These are phyloP conservation scores for Populus ilicifolia DNA, from an alignment of 345 rosid species.

Conservation along the genomic window DNA sequence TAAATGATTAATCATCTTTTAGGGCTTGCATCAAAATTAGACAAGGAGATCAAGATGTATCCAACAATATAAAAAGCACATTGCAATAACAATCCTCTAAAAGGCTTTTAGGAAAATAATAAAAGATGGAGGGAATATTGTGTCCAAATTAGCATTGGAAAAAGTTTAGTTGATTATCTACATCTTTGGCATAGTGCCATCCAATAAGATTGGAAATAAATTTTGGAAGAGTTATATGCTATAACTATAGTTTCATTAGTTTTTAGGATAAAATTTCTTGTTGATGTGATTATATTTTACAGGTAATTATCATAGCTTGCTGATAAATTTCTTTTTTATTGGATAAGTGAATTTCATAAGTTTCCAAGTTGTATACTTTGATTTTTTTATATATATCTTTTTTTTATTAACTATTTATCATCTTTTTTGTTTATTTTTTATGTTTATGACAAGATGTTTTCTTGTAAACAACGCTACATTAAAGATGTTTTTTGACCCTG, in stretches of 20 bases:
- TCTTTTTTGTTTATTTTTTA: not conserved
- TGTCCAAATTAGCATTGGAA: slow-evolving; percentile 19
- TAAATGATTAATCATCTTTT: slow-evolving; percentile 23
- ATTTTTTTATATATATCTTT: not conserved
- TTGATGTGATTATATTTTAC: slow-evolving; percentile 61
- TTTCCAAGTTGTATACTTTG: not conserved
- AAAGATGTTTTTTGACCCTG: slow-evolving; percentile 52
- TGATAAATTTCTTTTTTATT: not conserved
- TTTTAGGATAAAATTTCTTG: slow-evolving; percentile 55
- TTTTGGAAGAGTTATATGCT: slow-evolving; percentile 39
- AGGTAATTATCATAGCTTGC: slow-evolving; percentile 41
- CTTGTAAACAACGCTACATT: slow-evolving; percentile 48
- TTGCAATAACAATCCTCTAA: slow-evolving; percentile 17
- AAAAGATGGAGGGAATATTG: slow-evolving; percentile 25
- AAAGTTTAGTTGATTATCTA: slow-evolving; percentile 36
- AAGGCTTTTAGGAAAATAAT: slow-evolving; percentile 25
- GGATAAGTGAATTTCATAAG: not conserved
- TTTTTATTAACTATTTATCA: not conserved
- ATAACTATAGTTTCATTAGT: slow-evolving; percentile 34
- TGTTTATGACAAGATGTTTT: slow-evolving; percentile 3
- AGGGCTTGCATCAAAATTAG: slow-evolving; percentile 17
- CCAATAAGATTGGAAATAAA: slow-evolving; percentile 50
- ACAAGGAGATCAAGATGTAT: slow-evolving; percentile 25
- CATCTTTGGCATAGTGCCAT: slow-evolving; percentile 54
- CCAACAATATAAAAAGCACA: slow-evolving; percentile 22